Evolutionary conservation across 352 stramenopile species (phyloP).

Genomic region (Phytophthora pinifolia): DNA sequence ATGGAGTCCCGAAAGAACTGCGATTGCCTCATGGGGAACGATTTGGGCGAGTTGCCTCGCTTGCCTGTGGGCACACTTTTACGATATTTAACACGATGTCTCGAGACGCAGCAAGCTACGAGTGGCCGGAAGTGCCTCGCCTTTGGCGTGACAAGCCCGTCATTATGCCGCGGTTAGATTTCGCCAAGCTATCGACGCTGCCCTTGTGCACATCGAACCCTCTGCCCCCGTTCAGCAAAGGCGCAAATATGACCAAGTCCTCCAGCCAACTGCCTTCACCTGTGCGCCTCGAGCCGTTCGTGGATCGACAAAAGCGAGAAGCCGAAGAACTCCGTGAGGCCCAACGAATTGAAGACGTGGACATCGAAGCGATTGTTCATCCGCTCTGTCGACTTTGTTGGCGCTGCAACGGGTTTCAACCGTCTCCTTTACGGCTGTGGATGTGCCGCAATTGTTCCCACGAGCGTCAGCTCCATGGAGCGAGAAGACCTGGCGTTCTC

Average conservation of each 20-base stretch:
- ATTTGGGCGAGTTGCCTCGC: slow-evolving; percentile 53
- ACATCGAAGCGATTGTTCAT: slow-evolving; percentile 67
- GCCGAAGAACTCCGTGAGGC: slow-evolving; percentile 35
- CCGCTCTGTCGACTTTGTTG: slow-evolving; percentile 77
- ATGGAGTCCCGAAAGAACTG: slow-evolving; percentile 36
- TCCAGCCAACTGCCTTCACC: slow-evolving; percentile 18
- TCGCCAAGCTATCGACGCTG: slow-evolving; percentile 38
- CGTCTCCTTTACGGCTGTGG: slow-evolving; percentile 65
- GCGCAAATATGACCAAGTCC: slow-evolving; percentile 15
- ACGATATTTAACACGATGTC: slow-evolving; percentile 74
- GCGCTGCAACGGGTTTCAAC: slow-evolving; percentile 73
- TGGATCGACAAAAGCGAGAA: slow-evolving; percentile 39
- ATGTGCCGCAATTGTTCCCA: slow-evolving; percentile 73
- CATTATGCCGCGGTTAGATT: slow-evolving; percentile 50
- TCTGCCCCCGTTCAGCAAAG: slow-evolving; percentile 26
- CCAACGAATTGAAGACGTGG: slow-evolving; percentile 57
- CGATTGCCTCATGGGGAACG: slow-evolving; percentile 28
- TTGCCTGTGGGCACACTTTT: slow-evolving; percentile 73
- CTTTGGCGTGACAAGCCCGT: slow-evolving; percentile 49
- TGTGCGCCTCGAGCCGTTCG: slow-evolving; percentile 53
- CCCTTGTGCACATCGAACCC: slow-evolving; percentile 48
- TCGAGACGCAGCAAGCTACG: slow-evolving; percentile 54
- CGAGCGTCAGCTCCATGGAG: slow-evolving; percentile 66
- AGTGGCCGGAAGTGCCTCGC: slow-evolving; percentile 45
- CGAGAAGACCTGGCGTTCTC: slow-evolving; percentile 32